These are phyloP conservation scores for Nemania abortiva DNA, from an alignment of 2,329 filamentous ascomycete genomes.

Conservation along the genomic window DNA sequence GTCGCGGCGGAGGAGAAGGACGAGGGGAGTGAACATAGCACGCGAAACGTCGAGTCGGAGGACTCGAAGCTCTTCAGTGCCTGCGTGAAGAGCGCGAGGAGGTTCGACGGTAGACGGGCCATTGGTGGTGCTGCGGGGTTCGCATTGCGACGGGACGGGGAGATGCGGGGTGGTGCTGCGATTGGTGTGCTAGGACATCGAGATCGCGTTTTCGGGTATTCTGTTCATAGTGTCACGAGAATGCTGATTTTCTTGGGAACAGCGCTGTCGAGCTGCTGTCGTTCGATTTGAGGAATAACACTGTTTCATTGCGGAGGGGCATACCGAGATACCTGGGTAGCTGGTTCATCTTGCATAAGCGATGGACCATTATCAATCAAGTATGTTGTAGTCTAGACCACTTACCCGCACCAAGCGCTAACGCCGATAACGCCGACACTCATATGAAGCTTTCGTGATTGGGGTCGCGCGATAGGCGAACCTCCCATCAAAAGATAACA, in stretches of 20 bases:
- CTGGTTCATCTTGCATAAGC: conserved; percentile 9
- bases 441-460: neutral
- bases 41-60: conserved; percentile 58
- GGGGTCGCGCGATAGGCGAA: too few relatives aligned
- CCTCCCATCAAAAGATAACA: neutral
- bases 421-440: conserved; percentile 32
- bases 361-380: neutral
- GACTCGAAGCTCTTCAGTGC: conserved; percentile 60
- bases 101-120: conserved; percentile 43
- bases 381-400: too few relatives aligned
- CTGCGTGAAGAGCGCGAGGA: conserved; percentile 58
- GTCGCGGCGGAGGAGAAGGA: neutral
- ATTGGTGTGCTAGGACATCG: conserved; percentile 15
- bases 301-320: neutral
- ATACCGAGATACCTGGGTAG: neutral
- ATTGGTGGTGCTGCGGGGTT: conserved; percentile 30
- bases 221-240: neutral
- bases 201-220: conserved; percentile 1
- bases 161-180: neutral
- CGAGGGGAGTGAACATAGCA: conserved; percentile 59
- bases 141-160: conserved; percentile 34
- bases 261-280: neutral
- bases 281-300: neutral
- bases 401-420: neutral
- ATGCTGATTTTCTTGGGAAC: neutral